Conservation (phyloP, 768 basidiomycete species). For the Leccinum subgranulosum region DNA sequence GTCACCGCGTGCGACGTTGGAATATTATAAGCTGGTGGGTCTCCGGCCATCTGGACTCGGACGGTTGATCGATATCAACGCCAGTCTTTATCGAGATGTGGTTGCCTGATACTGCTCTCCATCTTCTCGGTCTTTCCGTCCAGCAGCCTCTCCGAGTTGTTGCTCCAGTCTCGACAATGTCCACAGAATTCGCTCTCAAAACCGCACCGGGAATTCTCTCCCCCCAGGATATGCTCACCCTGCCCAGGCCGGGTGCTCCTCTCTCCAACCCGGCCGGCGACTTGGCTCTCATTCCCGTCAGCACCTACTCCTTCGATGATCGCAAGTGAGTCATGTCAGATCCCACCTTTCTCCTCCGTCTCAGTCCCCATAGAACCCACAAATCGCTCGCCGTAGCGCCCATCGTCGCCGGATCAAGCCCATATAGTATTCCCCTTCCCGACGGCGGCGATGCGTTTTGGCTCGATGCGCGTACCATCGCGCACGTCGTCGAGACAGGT, state of each 20-base stretch:
- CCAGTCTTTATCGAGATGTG: not conserved
- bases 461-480: slow-evolving; percentile 70
- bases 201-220: slow-evolving; percentile 59
- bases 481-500: slow-evolving; percentile 54
- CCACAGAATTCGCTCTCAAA: slow-evolving; percentile 54
- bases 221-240: slow-evolving; percentile 66
- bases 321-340: slow-evolving; percentile 54
- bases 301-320: slow-evolving; percentile 68
- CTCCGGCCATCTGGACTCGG: not conserved
- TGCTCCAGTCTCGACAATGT: slow-evolving; percentile 25
- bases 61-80: not conserved
- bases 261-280: slow-evolving; percentile 68
- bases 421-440: slow-evolving; percentile 56
- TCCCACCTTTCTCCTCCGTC: not conserved
- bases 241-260: slow-evolving; percentile 64
- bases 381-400: slow-evolving; percentile 65
- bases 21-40: not conserved
- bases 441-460: slow-evolving; percentile 78
- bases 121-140: slow-evolving; percentile 50
- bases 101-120: not conserved
- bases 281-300: slow-evolving; percentile 62
- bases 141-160: slow-evolving; percentile 43
- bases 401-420: slow-evolving; percentile 47
- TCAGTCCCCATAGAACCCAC: slow-evolving; percentile 50
- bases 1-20: not conserved